Conservation (phyloP, 192 early-diverging fungal genomes). For the Rhizophagus sp. region DNA sequence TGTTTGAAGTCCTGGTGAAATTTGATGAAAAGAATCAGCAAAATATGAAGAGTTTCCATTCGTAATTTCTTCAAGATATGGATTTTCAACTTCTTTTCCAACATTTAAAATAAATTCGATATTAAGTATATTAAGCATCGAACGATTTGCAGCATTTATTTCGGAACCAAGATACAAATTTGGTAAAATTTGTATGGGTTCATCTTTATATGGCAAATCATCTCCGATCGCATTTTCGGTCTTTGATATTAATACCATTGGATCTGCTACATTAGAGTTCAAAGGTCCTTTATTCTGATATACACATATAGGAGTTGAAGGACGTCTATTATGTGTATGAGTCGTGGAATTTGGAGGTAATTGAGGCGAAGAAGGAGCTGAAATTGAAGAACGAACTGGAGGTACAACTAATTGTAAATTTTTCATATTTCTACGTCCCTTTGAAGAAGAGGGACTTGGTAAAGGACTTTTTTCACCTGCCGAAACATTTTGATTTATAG, state of each 20-base stretch:
- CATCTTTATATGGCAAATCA: slow-evolving; percentile 51
- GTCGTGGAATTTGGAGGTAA: background rate
- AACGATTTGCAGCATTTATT: slow-evolving; percentile 58
- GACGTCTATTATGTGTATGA: slow-evolving; percentile 26
- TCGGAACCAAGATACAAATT: slow-evolving; percentile 68
- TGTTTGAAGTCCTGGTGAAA: slow-evolving; percentile 4
- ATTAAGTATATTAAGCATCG: slow-evolving; percentile 45
- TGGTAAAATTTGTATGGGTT: slow-evolving; percentile 65
- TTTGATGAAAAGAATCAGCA: slow-evolving; percentile 30
- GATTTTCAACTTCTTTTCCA: slow-evolving; percentile 74
- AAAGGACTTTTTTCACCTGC: slow-evolving; percentile 7
- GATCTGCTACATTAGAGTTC: slow-evolving; percentile 2
- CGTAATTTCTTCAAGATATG: slow-evolving; percentile 29
- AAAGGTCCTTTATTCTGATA: slow-evolving; percentile 12
- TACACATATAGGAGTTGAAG: slow-evolving; percentile 25
- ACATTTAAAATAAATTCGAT: slow-evolving; percentile 73
- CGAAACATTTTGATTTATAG: background rate
- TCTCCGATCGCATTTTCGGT: slow-evolving; percentile 32
- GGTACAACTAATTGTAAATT: slow-evolving; percentile 28
- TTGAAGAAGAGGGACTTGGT: slow-evolving; percentile 15
- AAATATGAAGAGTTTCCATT: slow-evolving; percentile 12
- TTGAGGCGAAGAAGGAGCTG: slow-evolving; percentile 26
- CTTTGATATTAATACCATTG: slow-evolving; percentile 24
- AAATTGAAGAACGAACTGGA: slow-evolving; percentile 28
- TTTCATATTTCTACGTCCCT: slow-evolving; percentile 21